Conservation (phyloP, 2,329 filamentous ascomycete genomes). For the Endoconidiophora polonica region DNA sequence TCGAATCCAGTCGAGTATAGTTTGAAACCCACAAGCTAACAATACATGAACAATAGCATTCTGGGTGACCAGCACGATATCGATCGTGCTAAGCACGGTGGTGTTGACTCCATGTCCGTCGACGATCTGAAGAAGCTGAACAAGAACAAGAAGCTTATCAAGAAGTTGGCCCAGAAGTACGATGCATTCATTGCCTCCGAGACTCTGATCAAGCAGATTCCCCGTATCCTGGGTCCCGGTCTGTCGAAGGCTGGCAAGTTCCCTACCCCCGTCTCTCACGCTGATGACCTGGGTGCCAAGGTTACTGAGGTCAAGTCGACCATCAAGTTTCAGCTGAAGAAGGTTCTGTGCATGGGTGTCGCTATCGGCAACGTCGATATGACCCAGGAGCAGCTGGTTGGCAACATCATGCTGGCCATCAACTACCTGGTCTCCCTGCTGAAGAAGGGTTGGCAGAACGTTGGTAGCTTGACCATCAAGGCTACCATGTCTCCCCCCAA, state of each 20-base stretch:
- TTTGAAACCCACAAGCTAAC: background rate
- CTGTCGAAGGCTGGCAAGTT: slow-evolving; percentile 99
- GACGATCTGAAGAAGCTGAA: slow-evolving; percentile 99
- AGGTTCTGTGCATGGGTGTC: slow-evolving; percentile 99
- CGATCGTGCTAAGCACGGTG: slow-evolving; percentile 98
- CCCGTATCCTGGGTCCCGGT: slow-evolving; percentile 97
- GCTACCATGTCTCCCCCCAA: slow-evolving; percentile 98
- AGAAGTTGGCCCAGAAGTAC: slow-evolving; percentile 99
- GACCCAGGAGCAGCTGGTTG: slow-evolving; percentile 87
- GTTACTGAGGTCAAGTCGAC: slow-evolving; percentile 99
- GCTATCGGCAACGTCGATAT: slow-evolving; percentile 97
- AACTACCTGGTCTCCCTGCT: slow-evolving; percentile 99
- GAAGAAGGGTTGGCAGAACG: slow-evolving; percentile 99
- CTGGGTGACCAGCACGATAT: slow-evolving; percentile 82
- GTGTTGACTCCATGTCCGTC: slow-evolving; percentile 92
- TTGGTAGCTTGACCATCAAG: slow-evolving; percentile 99
- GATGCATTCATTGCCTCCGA: slow-evolving; percentile 98
- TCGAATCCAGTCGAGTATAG: background rate
- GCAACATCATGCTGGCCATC: slow-evolving; percentile 99
- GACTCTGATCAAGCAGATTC: slow-evolving; percentile 97
- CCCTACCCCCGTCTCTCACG: slow-evolving; percentile 94
- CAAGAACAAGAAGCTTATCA: slow-evolving; percentile 99
- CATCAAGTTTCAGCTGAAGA: slow-evolving; percentile 99
- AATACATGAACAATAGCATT: slow-evolving; percentile 24
- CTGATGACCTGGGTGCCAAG: slow-evolving; percentile 84